Evolutionary conservation across 108 stramenopile genomes (phyloP), one percentile per base, ranked within the genome.

Genomic region (Nitzschia putrida): DNA sequence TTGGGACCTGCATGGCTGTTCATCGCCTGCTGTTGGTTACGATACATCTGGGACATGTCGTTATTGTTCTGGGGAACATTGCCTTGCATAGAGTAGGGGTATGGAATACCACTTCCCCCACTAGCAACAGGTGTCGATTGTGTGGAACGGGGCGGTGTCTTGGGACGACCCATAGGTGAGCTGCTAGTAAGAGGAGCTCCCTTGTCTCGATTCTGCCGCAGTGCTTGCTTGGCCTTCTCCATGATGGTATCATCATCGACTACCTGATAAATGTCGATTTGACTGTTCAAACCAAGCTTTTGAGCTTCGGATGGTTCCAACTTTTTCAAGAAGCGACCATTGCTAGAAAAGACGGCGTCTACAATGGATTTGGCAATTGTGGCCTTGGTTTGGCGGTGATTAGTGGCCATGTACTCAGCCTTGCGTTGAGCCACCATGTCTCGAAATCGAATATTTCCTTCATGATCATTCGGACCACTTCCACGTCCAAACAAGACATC

Each of bases 401-500:
- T 82, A 5, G 85, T 82, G 0, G 79, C 69, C 61, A 82, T 66
- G 70, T 86, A 86, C 44, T 82, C 79, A 0, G 24, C 66, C 47
- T 86, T 82, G 8, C 81, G 72, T 24, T 77, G 64, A 8, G 70
- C 40, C 0, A 86, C 81, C 39, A 82, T 21, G 23, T 80, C 60
- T 34, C 91, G 88, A 58, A 92, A 92, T 16, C 63, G 55, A 26
- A 89, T 83, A 70, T 92, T 92, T 14, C 91, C 91, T 49, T 81
- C 85, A 61, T 87, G 88, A 61, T 78, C 76, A 51, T 92, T 92
- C 7, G 88, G 87, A 21, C 75, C 82, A 41, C 84, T 85, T 3
- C 91, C 91, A 11, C 91, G 71, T 23, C 91, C 91, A 56, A 88
- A 89, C 41, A 92, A 58, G 25, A 92, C 88, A 61, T 92, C 88